These are phyloP conservation scores for Pseudogymnoascus sp. DNA, from an alignment of 2,329 filamentous ascomycete genomes.

Conservation along the genomic window DNA sequence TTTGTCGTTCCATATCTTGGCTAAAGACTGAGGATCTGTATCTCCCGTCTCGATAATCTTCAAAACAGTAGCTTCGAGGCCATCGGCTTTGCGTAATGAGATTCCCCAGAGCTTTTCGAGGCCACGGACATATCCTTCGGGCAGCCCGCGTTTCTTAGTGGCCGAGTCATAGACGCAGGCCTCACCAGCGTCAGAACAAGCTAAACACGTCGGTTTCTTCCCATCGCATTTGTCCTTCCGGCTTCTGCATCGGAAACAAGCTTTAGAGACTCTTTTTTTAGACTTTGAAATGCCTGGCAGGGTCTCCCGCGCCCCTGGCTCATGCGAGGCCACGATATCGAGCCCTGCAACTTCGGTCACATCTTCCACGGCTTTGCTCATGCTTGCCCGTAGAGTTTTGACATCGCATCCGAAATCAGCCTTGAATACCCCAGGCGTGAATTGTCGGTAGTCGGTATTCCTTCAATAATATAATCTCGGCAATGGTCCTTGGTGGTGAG, in stretches of 20 bases:
- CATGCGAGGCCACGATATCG: neutral
- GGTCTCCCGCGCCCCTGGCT: neutral
- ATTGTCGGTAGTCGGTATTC: neutral
- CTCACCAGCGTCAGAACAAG: conserved; percentile 42
- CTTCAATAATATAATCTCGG: neutral
- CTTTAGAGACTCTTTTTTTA: conserved; percentile 38
- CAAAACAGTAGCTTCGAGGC: conserved; percentile 40
- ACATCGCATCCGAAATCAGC: neutral
- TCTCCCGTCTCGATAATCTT: conserved; percentile 31
- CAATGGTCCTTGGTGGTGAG: neutral
- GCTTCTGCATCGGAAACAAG: conserved; percentile 45
- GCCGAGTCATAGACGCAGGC: conserved; percentile 58
- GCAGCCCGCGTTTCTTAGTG: conserved; percentile 68
- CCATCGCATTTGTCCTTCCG: conserved; percentile 54
- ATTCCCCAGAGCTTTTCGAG: conserved; percentile 54
- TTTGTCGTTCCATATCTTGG: conserved; percentile 29
- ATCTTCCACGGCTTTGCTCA: conserved; percentile 7
- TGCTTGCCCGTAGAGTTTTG: neutral
- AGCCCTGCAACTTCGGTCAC: neutral
- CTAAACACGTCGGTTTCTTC: conserved; percentile 54
- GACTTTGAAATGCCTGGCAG: conserved; percentile 12
- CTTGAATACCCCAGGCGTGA: neutral
- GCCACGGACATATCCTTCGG: conserved; percentile 70
- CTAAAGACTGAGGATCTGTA: conserved; percentile 8
- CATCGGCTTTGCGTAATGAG: conserved; percentile 41